Evolutionary conservation across 495 filamentous ascomycete species (phyloP).

Genomic region (Xylaria curta): DNA sequence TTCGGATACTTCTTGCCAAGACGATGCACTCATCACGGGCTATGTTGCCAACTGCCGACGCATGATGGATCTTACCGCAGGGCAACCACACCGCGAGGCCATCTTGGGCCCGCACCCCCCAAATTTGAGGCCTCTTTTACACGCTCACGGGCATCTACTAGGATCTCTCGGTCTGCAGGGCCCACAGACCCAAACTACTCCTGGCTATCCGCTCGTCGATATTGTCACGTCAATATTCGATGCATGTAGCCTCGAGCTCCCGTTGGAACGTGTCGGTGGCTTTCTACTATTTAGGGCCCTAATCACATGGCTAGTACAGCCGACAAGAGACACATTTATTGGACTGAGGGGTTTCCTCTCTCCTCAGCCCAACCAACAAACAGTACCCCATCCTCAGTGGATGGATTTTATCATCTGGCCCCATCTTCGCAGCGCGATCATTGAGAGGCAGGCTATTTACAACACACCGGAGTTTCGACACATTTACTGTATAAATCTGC

Average conservation of each 20-base stretch:
- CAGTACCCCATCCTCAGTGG: conserved; percentile 40
- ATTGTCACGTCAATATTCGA: conserved; percentile 20
- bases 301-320: conserved; percentile 42
- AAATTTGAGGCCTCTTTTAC: conserved; percentile 17
- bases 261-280: conserved; percentile 21
- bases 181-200: background rate
- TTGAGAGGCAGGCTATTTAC: conserved; percentile 40
- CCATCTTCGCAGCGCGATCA: conserved; percentile 41
- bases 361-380: conserved; percentile 34
- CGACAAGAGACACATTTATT: conserved; percentile 34
- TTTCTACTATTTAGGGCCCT: conserved; percentile 29
- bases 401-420: conserved; percentile 43
- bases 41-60: conserved; percentile 26
- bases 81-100: conserved; percentile 10
- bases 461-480: conserved; percentile 42
- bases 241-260: conserved; percentile 6
- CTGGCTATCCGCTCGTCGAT: conserved; percentile 21
- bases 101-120: conserved; percentile 20
- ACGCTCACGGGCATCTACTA: conserved; percentile 6
- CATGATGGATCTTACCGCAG: conserved; percentile 10
- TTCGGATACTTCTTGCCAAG: conserved; percentile 5
- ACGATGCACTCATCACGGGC: conserved; percentile 19
- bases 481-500: conserved; percentile 35
- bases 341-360: conserved; percentile 36
- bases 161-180: conserved; percentile 20